Evolutionary conservation across 2,329 filamentous ascomycete species (phyloP).

Genomic region (Orbilia javanica): DNA sequence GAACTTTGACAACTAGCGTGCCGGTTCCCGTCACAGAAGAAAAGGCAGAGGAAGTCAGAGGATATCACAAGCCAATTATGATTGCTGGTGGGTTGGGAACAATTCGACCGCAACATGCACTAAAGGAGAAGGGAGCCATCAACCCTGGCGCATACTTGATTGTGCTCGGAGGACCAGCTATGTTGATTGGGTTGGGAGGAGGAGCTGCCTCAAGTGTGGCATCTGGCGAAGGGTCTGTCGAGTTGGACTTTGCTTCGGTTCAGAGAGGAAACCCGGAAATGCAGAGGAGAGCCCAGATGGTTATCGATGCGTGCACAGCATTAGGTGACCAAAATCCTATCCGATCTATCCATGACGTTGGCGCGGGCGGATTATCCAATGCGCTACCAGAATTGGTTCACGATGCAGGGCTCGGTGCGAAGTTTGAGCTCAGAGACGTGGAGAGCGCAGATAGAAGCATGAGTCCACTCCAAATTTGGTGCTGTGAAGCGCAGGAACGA

Average conservation of each 20-base stretch:
- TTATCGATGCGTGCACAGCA: conserved; percentile 92
- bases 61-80: conserved; percentile 99
- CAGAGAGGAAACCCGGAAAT: conserved; percentile 98
- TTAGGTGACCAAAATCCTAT: conserved; percentile 89
- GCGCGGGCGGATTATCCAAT: conserved; percentile 87
- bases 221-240: conserved; percentile 87
- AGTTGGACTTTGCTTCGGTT: conserved; percentile 96
- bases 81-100: conserved; percentile 95
- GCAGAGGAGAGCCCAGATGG: conserved; percentile 94
- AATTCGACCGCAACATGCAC: conserved; percentile 87
- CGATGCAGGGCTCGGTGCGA: conserved; percentile 89
- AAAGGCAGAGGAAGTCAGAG: conserved; percentile 78
- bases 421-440: conserved; percentile 93
- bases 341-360: conserved; percentile 96
- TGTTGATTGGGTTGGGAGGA: conserved; percentile 96
- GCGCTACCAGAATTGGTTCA: conserved; percentile 90
- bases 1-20: conserved; percentile 82
- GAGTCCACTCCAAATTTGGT: conserved; percentile 98
- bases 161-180: conserved; percentile 93
- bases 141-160: conserved; percentile 89
- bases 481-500: conserved; percentile 94
- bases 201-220: conserved; percentile 93
- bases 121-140: conserved; percentile 84
- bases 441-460: conserved; percentile 91
- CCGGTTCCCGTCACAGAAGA: conserved; percentile 70